phyloP scores from a whole-genome alignment of 2,329 filamentous ascomycete genomes.

The Cladosporium phlei region DNA sequence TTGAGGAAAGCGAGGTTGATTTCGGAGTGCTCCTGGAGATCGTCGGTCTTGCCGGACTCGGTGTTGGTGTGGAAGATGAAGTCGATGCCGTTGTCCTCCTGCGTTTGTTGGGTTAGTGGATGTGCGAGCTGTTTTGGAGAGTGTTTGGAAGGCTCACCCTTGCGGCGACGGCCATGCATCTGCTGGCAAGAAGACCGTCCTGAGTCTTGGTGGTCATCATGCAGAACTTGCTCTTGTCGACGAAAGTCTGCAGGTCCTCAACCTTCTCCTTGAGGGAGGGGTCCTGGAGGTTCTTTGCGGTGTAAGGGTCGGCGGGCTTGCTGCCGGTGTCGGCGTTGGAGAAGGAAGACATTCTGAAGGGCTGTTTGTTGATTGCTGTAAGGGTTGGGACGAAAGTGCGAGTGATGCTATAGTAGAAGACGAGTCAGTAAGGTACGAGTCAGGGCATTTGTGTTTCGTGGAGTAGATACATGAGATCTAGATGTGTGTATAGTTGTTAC shows the following conservation, averaged over 20 bases:
- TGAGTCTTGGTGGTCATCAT: constrained; percentile 79
- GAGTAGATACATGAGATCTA: too few species aligned
- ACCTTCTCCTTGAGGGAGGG: constrained; percentile 68
- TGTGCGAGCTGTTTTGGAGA: constrained; percentile 10
- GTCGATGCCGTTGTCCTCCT: constrained; percentile 76
- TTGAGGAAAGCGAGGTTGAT: constrained; percentile 76
- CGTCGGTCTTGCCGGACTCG: constrained; percentile 80
- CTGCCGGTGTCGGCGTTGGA: constrained; percentile 58
- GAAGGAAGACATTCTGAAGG: constrained; percentile 38
- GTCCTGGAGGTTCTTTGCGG: constrained; percentile 69
- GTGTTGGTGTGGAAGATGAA: constrained; percentile 90
- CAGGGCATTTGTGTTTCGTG: too few species aligned
- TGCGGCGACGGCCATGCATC: constrained; percentile 79
- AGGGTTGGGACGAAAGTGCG: constrained; percentile 1
- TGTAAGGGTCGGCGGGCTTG: constrained; percentile 73
- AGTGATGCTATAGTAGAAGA: not conserved
- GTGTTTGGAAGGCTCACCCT: constrained; percentile 52
- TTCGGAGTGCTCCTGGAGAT: constrained; percentile 65
- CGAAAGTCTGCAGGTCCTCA: constrained; percentile 66
- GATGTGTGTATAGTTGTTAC: too few species aligned
- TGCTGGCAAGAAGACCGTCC: constrained; percentile 65
- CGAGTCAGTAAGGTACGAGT: not conserved
- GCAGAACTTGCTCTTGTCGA: constrained; percentile 71
- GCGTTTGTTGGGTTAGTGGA: not conserved
- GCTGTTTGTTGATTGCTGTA: not conserved